A percentile compares a stretch with the other conserved stretches of the same genome.
Conservation (phyloP, 495 filamentous ascomycete genomes). For the Penicillium goetzii region DNA sequence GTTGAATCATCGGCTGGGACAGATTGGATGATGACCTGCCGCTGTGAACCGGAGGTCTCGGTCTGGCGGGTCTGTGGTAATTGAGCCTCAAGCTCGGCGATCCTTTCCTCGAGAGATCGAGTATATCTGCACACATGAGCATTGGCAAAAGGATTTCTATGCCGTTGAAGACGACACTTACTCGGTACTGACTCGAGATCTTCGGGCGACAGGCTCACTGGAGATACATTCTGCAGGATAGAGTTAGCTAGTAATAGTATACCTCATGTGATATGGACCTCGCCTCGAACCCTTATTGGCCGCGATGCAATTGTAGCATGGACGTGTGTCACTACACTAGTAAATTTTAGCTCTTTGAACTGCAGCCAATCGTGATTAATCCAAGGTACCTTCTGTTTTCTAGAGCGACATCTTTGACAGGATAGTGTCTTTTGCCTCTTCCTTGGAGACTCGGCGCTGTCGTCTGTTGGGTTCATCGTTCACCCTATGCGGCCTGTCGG, state of each 20-base stretch:
- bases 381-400: constrained; percentile 24
- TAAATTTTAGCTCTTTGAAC: background rate
- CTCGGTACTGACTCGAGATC: constrained; percentile 13
- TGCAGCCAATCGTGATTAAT: background rate
- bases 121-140: constrained; percentile 12
- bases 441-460: constrained; percentile 2
- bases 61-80: background rate
- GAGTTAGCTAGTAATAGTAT: background rate
- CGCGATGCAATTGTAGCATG: constrained; percentile 22
- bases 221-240: constrained; percentile 17
- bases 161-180: background rate
- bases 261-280: background rate
- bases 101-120: constrained; percentile 18
- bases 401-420: constrained; percentile 23
- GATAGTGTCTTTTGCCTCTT: constrained; percentile 20
- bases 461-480: background rate
- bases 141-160: background rate
- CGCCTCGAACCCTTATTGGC: constrained; percentile 14
- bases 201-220: constrained; percentile 17
- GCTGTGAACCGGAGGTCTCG: background rate
- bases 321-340: constrained; percentile 20
- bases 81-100: constrained; percentile 19
- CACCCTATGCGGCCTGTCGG: background rate
- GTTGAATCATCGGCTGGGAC: background rate
- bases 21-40: background rate